Evolutionary conservation across 2,329 filamentous ascomycete genomes (phyloP).

Genomic region (Fusarium sp.): DNA sequence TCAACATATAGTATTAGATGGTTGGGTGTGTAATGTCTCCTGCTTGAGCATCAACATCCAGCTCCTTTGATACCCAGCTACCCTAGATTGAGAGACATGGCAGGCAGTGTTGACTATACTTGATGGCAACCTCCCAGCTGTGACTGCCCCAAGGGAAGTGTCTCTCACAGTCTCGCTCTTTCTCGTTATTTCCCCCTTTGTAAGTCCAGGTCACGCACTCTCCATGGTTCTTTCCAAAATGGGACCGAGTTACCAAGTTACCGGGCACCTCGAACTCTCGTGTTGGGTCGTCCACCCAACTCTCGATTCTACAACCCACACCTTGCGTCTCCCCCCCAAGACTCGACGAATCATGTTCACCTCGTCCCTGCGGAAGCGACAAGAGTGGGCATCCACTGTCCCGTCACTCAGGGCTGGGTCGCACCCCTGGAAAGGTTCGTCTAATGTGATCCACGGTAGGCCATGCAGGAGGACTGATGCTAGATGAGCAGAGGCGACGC

Average conservation of each 20-base stretch:
- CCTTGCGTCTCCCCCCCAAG: neutral
- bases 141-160: neutral
- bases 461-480: constrained; percentile 5
- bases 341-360: constrained; percentile 51
- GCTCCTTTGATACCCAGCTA: neutral
- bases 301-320: neutral
- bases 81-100: neutral
- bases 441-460: neutral
- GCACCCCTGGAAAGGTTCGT: constrained; percentile 45
- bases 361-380: constrained; percentile 52
- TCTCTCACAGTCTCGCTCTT: neutral
- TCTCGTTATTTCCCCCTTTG: neutral
- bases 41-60: neutral
- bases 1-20: neutral
- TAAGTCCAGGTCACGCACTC: neutral
- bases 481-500: constrained; percentile 51
- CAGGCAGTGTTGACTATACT: neutral
- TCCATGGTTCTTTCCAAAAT: neutral
- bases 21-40: neutral
- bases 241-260: neutral
- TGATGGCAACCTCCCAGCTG: neutral
- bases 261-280: neutral
- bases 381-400: constrained; percentile 50
- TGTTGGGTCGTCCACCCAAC: neutral
- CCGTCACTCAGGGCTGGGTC: constrained; percentile 28